Percentiles rank a stretch among this genome's conserved stretches.
Conservation (phyloP, 164 flowering plant species). For the Santalum album region DNA sequence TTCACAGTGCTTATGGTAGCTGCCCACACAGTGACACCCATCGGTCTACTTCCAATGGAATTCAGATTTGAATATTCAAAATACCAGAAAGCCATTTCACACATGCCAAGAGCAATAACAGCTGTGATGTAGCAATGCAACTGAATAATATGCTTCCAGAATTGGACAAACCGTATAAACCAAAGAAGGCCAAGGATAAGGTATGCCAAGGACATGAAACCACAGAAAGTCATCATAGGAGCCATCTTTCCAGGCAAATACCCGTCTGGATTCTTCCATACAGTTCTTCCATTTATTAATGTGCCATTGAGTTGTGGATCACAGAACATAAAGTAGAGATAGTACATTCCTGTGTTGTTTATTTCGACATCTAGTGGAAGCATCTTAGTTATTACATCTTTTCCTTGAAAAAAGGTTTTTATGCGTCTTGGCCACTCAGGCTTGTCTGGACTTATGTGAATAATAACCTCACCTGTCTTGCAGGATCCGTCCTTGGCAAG, state of each 20-base stretch:
- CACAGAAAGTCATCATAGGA: conserved; percentile 73
- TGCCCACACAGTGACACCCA: conserved; percentile 77
- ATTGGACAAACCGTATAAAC: conserved; percentile 65
- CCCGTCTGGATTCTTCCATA: conserved; percentile 85
- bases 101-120: conserved; percentile 89
- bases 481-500: conserved; percentile 47
- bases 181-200: conserved; percentile 68
- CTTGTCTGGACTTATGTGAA: conserved; percentile 36
- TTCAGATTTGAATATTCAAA: conserved; percentile 73
- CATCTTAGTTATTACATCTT: conserved; percentile 34
- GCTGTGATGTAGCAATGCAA: conserved; percentile 62
- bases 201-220: conserved; percentile 74
- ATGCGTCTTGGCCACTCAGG: conserved; percentile 58
- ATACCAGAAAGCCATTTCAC: conserved; percentile 87
- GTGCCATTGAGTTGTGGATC: conserved; percentile 65
- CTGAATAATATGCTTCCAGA: conserved; percentile 69
- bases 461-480: conserved; percentile 65
- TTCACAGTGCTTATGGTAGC: conserved; percentile 63
- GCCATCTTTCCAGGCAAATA: conserved; percentile 87
- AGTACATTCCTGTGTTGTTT: conserved; percentile 69
- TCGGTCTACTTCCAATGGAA: conserved; percentile 71
- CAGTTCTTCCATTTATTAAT: conserved; percentile 58
- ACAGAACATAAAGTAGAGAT: conserved; percentile 67
- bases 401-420: conserved; percentile 48
- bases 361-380: conserved; percentile 35